A percentile compares a stretch with the other conserved stretches of the same genome.
These are phyloP conservation scores for Penicillium atrosanguineum DNA, from an alignment of 495 filamentous ascomycete species.

Conservation along the genomic window DNA sequence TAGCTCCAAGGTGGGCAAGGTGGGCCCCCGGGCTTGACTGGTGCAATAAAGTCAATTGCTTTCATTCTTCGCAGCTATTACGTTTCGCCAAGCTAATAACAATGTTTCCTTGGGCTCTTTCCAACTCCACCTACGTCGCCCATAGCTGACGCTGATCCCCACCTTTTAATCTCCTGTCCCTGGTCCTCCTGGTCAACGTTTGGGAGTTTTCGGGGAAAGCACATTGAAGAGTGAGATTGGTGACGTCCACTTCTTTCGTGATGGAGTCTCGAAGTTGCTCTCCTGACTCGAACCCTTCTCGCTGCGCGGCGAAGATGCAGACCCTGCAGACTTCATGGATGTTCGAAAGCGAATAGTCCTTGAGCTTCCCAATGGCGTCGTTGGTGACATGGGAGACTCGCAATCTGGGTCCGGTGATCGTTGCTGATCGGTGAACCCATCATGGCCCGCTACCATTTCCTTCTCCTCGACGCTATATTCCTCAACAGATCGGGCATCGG, in stretches of 20 bases:
- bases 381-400: constrained; percentile 16
- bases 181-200: constrained; percentile 65
- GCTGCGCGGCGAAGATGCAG: constrained; percentile 16
- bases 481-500: constrained; percentile 14
- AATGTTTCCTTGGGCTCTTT: constrained; percentile 5
- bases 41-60: constrained; percentile 6
- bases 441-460: constrained; percentile 5
- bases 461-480: constrained; percentile 19
- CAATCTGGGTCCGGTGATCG: constrained; percentile 7
- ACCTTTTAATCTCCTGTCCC: constrained; percentile 60
- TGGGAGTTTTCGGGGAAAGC: constrained; percentile 20
- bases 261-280: constrained; percentile 10
- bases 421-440: constrained; percentile 14
- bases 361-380: constrained; percentile 13
- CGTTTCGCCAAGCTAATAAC: constrained; percentile 14
- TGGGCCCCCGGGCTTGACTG: neutral
- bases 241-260: constrained; percentile 27
- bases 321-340: constrained; percentile 7
- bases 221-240: constrained; percentile 18
- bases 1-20: neutral
- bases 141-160: constrained; percentile 36
- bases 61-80: constrained; percentile 13
- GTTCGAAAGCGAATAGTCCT: constrained; percentile 19
- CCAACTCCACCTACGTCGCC: constrained; percentile 1
- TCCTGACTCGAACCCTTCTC: constrained; percentile 21